Evolutionary conservation across 1,284 basidiomycete genomes (phyloP).

Genomic region (Volvariella surrecta): DNA sequence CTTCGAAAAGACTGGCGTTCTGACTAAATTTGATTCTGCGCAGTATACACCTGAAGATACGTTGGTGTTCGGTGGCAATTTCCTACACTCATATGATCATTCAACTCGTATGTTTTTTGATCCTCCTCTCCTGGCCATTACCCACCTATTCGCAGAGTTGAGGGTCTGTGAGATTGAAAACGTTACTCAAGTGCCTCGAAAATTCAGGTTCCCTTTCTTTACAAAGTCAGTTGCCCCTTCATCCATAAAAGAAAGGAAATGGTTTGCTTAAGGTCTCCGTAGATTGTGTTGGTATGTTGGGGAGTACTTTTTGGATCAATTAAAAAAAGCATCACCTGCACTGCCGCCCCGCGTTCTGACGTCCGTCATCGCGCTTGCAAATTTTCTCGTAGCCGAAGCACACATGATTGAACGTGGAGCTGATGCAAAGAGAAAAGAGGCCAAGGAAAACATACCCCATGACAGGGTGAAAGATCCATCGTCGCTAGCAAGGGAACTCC

Average conservation of each 20-base stretch:
- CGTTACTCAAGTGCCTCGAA: slow-evolving; percentile 87
- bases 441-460: slow-evolving; percentile 72
- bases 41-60: slow-evolving; percentile 89
- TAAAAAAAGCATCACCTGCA: slow-evolving; percentile 47
- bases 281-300: slow-evolving; percentile 90
- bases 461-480: slow-evolving; percentile 75
- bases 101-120: slow-evolving; percentile 51
- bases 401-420: slow-evolving; percentile 59
- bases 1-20: not conserved
- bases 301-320: slow-evolving; percentile 66
- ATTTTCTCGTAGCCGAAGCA: slow-evolving; percentile 74
- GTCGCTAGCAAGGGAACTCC: slow-evolving; percentile 71
- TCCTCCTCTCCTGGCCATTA: slow-evolving; percentile 4
- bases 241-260: not conserved
- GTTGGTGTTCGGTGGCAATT: slow-evolving; percentile 96
- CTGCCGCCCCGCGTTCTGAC: slow-evolving; percentile 58
- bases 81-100: slow-evolving; percentile 80
- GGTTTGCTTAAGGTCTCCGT: slow-evolving; percentile 3
- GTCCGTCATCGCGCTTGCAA: slow-evolving; percentile 64
- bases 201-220: slow-evolving; percentile 89
- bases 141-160: slow-evolving; percentile 49
- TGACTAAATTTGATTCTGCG: slow-evolving; percentile 5
- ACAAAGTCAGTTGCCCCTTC: slow-evolving; percentile 51
- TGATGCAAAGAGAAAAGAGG: slow-evolving; percentile 57
- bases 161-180: slow-evolving; percentile 88